Evolutionary conservation across 2,329 filamentous ascomycete species (phyloP), one percentile per base, ranked within the genome.

Genomic region (Venturia effusa): DNA sequence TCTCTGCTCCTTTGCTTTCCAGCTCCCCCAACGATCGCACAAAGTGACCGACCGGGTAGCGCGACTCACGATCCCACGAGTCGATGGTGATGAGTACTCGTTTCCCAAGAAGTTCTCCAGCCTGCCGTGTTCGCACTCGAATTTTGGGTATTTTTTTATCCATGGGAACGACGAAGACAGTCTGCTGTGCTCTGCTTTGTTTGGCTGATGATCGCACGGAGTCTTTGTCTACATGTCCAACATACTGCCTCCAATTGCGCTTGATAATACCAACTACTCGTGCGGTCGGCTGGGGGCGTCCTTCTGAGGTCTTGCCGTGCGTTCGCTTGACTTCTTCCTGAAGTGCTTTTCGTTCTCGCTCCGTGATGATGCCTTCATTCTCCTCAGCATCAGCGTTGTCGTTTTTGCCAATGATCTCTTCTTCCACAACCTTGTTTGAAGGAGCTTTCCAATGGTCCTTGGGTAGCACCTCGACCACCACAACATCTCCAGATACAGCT

Each of bases 71-170:
- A 66, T 97, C 91, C 94, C 94, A 99, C 0, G 89, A 87, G 76
- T 99, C 94, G 68, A 99, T 95, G 0, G 92, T 92, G 51, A 97
- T 90, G 13, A 99, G 76, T 61, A 99, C 87, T 64, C 95, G 87
- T 79, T 97, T 94, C 5, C 94, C 94, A 34, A 97, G 76, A 4
- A 99, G 83, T 70, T 96, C 91, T 19, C 86, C 86, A 30, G 92
- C 92, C 75, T 97, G 94, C 61, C 94, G 84, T 13, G 94, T 97
- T 61, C 92, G 87, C 63, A 99, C 86, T 57, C 92, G 86, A 70
- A 99, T 97, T 79, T 97, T 99, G 2, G 94, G 94, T 27, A 99
- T 89, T 70, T 91, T 88, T 80, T 96, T 97, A 76, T 99, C 93
- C 93, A 99, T 97, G 4, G 94, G 92, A 60, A 97, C 86, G 22